These are phyloP conservation scores for Vigna mungo DNA, from an alignment of 306 rosid genomes.

Conservation along the genomic window DNA sequence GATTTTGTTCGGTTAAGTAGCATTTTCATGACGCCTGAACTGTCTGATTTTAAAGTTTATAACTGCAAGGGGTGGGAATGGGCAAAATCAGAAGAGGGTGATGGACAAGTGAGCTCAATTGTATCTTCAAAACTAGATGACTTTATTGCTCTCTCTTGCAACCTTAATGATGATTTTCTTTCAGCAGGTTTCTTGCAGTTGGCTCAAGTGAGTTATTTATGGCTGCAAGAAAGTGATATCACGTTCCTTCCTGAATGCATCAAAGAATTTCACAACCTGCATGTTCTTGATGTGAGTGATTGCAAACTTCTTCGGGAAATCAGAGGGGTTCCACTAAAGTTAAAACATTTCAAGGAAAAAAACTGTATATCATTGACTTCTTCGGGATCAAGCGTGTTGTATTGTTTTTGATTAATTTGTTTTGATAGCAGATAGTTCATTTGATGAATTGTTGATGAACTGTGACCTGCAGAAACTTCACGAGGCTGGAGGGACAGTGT, in stretches of 20 bases:
- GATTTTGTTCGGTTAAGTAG: neutral
- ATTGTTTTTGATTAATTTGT: neutral
- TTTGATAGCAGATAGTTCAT: too few relatives aligned
- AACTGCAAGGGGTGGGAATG: neutral
- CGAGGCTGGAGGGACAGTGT: neutral
- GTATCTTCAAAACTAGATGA: neutral
- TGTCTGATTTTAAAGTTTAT: too few relatives aligned
- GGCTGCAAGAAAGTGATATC: neutral
- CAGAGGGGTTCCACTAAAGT: constrained; percentile 30
- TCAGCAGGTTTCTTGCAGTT: neutral
- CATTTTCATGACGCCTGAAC: neutral
- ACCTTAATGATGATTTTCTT: constrained; percentile 17
- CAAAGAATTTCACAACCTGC: neutral
- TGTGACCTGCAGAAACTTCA: constrained; percentile 26
- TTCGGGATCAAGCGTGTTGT: neutral
- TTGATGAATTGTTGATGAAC: neutral
- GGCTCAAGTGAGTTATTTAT: neutral
- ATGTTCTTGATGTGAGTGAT: neutral
- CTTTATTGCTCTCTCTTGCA: neutral
- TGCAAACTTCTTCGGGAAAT: constrained; percentile 30
- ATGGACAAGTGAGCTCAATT: neutral
- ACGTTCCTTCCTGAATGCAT: constrained; percentile 15
- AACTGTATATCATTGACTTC: constrained; percentile 1
- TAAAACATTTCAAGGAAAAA: neutral
- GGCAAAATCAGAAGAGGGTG: neutral